A percentile compares a stretch with the other conserved stretches of the same genome.
phyloP scores from a whole-genome alignment of 2,329 filamentous ascomycete species.

The Penicillium sp. region DNA sequence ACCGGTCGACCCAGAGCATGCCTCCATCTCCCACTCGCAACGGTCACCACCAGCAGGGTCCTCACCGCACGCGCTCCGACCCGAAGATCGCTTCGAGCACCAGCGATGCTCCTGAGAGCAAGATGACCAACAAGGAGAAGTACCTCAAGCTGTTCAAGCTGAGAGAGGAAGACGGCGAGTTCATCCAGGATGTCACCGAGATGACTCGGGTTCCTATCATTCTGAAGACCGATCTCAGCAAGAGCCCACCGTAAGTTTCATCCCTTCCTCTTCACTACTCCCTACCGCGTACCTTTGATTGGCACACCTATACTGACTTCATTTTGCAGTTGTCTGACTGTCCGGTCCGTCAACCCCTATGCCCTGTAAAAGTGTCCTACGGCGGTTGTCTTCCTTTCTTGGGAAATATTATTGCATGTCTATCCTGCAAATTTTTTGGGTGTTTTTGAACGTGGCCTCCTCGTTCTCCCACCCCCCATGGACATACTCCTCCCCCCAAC shows the following conservation, averaged over 20 bases:
- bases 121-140: constrained; percentile 91
- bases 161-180: constrained; percentile 88
- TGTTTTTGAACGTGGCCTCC: constrained; percentile 14
- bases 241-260: constrained; percentile 94
- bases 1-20: constrained; percentile 92
- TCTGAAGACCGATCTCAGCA: constrained; percentile 94
- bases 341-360: constrained; percentile 57
- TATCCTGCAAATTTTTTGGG: constrained; percentile 30
- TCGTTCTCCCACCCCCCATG: constrained; percentile 18
- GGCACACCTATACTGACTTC: constrained; percentile 25
- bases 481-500: constrained; percentile 30
- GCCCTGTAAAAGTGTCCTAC: constrained; percentile 44
- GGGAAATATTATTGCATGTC: constrained; percentile 33
- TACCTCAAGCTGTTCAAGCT: constrained; percentile 88
- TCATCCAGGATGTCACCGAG: constrained; percentile 97
- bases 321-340: constrained; percentile 50
- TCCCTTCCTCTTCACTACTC: constrained; percentile 1
- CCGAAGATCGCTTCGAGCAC: constrained; percentile 76
- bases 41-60: constrained; percentile 65
- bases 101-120: constrained; percentile 73
- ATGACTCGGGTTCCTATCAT: constrained; percentile 98
- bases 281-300: not conserved
- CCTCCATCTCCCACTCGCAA: constrained; percentile 86
- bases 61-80: constrained; percentile 90
- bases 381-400: constrained; percentile 20